Evolutionary conservation across 805 yeast genomes (phyloP), one percentile per base, ranked within the genome.

Genomic region (Kurtzmaniella fragi): DNA sequence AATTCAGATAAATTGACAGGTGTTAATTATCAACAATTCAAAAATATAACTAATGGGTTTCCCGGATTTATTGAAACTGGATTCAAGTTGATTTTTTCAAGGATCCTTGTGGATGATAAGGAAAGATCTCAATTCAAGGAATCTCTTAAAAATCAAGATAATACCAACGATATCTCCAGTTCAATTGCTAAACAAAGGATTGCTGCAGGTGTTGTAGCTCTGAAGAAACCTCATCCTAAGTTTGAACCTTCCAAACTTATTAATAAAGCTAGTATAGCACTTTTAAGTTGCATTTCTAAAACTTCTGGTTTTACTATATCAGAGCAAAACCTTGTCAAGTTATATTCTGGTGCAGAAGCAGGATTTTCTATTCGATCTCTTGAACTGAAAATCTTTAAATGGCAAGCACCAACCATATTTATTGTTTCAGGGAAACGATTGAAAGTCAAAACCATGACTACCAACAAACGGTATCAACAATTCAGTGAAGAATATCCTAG

Each of bases 281-380:
- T 63, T 32, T 39, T 75, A 15, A 54, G 72, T 1, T 53, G 67
- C 1, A 46, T 67, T 10, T 40, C 72, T 5, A 43, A 44, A 10
- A 41, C 37, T 13, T 16, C 48, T 1, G 47, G 49, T 5, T 51
- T 58, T 1, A 71, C 64, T 23, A 46, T 75, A 3, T 61, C 77
- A 0, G 64, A 63, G 16, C 62, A 74, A 3, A 71, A 75, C 32
- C 53, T 84, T 38, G 67, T 77, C 32, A 78, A 77, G 48, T 70
- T 90, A 9, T 90, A 82, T 50, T 67, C 73, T 7, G 96, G 95
- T 0, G 64, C 87, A 8, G 82, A 77, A 35, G 69, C 80, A 2
- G 98, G 98, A 2, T 91, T 85, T 56, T 86, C 96, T 0, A 86
- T 90, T 74, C 65, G 95, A 25, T 83, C 96, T 0, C 73, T 91